These are phyloP conservation scores for Cryphonectria carpinicola DNA, from an alignment of 2,329 filamentous ascomycete genomes.

Conservation along the genomic window DNA sequence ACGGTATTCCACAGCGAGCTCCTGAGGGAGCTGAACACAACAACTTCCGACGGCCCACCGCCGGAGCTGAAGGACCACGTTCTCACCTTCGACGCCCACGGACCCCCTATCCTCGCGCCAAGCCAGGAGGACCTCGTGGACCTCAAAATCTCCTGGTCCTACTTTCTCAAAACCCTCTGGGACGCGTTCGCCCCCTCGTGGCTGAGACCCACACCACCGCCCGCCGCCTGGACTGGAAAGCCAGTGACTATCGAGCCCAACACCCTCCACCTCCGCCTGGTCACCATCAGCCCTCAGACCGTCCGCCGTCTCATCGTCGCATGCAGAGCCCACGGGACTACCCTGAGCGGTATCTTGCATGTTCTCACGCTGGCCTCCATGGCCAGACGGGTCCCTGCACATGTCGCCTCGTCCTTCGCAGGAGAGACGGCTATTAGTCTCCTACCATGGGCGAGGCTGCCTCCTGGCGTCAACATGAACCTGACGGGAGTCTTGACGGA, in stretches of 20 bases:
- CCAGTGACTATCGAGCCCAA: constrained; percentile 43
- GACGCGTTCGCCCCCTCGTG: constrained; percentile 44
- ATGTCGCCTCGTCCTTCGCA: constrained; percentile 40
- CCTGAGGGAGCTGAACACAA: constrained; percentile 45
- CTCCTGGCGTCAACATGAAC: constrained; percentile 35
- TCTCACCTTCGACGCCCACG: constrained; percentile 38
- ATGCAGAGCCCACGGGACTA: constrained; percentile 47
- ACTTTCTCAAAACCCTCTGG: constrained; percentile 48
- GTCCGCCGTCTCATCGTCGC: constrained; percentile 41
- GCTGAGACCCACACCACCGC: constrained; percentile 36
- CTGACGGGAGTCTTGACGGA: constrained; percentile 42
- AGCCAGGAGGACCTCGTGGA: constrained; percentile 47
- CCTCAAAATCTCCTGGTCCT: constrained; percentile 45
- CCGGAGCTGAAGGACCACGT: constrained; percentile 32
- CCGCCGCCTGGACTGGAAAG: constrained; percentile 44
- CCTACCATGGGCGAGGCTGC: constrained; percentile 41
- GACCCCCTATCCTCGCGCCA: constrained; percentile 40
- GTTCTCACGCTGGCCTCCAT: constrained; percentile 49
- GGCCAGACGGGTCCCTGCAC: constrained; percentile 41
- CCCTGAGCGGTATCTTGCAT: constrained; percentile 55
- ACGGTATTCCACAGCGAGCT: constrained; percentile 54
- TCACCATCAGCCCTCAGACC: constrained; percentile 40
- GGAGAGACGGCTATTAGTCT: constrained; percentile 50
- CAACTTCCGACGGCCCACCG: constrained; percentile 7
- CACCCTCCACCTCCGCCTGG: constrained; percentile 41